Evolutionary conservation across 805 yeast species (phyloP), one percentile per base, ranked within the genome.

Genomic region (Saccharomycopsis synnaedendra): DNA sequence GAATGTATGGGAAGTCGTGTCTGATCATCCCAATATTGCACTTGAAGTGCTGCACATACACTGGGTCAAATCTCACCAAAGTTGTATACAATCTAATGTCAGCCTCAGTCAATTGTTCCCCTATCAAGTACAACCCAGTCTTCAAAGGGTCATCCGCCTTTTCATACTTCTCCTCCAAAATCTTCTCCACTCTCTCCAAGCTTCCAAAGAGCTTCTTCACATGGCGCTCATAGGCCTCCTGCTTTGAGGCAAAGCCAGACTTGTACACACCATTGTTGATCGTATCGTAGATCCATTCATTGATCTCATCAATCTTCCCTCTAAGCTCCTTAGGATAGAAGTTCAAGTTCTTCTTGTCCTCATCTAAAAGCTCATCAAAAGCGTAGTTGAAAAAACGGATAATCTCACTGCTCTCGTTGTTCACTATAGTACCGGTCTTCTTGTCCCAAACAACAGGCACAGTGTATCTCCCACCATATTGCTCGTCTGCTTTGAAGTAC

Each of bases 391-490:
- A 68, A 69, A 88, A 84, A 57, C 97, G 75, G 56, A 93, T 78
- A 55, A 90, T 84, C 60, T 89, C 97, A 34, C 90, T 72, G 52
- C 94, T 82, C 65, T 90, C 97, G 64, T 90, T 90, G 68, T 77
- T 87, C 49, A 90, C 97, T 61, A 90, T 85, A 1, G 95, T 84
- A 47, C 77, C 66, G 33, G 75, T 73, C 65, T 89, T 80, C 59
- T 74, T 82, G 64, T 90, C 97, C 93, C 95, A 90, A 57, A 90
- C 70, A 2, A 89, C 85, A 1, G 97, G 97, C 35, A 90, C 97
- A 1, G 97, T 89, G 61, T 78, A 85, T 54, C 97, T 71, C 3
- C 94, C 96, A 10, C 64, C 66, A 64, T 87, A 89, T 32, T 82
- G 74, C 1, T 89, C 81, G 46, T 86, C 71, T 5, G 85, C 85